Evolutionary conservation across 2,329 filamentous ascomycete species (phyloP).

Genomic region (Phyllosticta citribraziliensis): DNA sequence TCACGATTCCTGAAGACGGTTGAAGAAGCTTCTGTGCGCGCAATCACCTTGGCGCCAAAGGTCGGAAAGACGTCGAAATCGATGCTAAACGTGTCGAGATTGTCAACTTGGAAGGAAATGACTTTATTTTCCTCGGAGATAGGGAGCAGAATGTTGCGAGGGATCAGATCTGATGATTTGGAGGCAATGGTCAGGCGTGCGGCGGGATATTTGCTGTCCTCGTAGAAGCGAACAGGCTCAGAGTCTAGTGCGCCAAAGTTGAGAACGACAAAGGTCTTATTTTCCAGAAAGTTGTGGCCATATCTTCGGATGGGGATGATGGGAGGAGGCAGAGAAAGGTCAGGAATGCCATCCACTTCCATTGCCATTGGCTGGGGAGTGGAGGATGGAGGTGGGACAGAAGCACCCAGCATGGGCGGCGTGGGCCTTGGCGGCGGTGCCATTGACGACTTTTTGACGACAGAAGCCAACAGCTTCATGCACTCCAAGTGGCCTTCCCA

Average conservation of each 20-base stretch:
- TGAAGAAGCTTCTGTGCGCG: conserved; percentile 84
- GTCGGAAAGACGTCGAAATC: conserved; percentile 98
- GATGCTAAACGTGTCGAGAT: conserved; percentile 81
- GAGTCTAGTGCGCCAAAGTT: conserved; percentile 67
- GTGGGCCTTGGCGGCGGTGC: conserved; percentile 33
- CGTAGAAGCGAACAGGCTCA: conserved; percentile 86
- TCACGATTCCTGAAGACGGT: conserved; percentile 69
- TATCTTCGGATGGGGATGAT: conserved; percentile 93
- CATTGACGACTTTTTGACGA: conserved; percentile 15
- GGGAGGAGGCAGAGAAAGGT: conserved; percentile 83
- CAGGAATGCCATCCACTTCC: conserved; percentile 82
- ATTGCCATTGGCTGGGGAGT: conserved; percentile 40
- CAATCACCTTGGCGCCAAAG: conserved; percentile 94
- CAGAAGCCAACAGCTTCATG: conserved; percentile 72
- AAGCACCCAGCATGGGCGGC: conserved; percentile 4
- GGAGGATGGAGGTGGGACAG: conserved; percentile 19
- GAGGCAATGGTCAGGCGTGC: conserved; percentile 92
- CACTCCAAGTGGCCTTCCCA: conserved; percentile 96
- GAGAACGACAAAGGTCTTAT: conserved; percentile 91
- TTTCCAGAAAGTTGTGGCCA: conserved; percentile 96
- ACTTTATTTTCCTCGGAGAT: conserved; percentile 93
- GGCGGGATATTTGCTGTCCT: conserved; percentile 91
- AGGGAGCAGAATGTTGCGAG: conserved; percentile 87
- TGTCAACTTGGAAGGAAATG: conserved; percentile 93
- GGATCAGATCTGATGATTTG: conserved; percentile 90